These are phyloP conservation scores for Globomyces pollinis-pini DNA, from an alignment of 192 early-diverging fungal species.

Conservation along the genomic window DNA sequence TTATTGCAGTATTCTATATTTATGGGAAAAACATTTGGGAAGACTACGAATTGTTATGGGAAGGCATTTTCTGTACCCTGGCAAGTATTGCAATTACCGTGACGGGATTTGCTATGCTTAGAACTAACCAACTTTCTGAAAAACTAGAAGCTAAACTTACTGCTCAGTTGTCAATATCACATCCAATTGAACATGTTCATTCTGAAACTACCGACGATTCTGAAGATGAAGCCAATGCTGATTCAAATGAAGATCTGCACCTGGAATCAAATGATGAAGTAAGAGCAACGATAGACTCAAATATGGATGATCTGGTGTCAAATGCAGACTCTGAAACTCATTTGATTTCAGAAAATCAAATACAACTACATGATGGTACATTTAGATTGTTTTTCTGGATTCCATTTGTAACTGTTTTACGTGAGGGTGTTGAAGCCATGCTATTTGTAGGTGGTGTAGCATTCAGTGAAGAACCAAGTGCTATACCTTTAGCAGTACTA, in stretches of 20 bases:
- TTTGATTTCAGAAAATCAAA: no score
- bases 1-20: conserved; percentile 76
- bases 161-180: no score
- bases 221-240: no score
- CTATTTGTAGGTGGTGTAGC: conserved; percentile 82
- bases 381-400: conserved; percentile 61
- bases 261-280: no score
- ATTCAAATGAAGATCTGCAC: no score
- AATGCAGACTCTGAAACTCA: no score
- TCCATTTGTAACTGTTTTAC: conserved; percentile 75
- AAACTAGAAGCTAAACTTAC: conserved; percentile 68
- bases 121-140: conserved; percentile 61
- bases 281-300: no score
- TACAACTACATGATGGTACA: conserved; percentile 18
- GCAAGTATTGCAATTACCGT: conserved; percentile 67
- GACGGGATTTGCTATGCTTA: conserved; percentile 78
- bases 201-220: neutral
- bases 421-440: conserved; percentile 83
- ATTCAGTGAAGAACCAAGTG: conserved; percentile 50
- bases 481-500: conserved; percentile 76
- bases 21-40: conserved; percentile 32
- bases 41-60: conserved; percentile 64
- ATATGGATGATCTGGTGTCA: no score
- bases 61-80: conserved; percentile 75
- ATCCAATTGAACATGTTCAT: conserved; percentile 23